Conservation (phyloP, 139 green algal genomes). For the Spirogloea muscicola region DNA sequence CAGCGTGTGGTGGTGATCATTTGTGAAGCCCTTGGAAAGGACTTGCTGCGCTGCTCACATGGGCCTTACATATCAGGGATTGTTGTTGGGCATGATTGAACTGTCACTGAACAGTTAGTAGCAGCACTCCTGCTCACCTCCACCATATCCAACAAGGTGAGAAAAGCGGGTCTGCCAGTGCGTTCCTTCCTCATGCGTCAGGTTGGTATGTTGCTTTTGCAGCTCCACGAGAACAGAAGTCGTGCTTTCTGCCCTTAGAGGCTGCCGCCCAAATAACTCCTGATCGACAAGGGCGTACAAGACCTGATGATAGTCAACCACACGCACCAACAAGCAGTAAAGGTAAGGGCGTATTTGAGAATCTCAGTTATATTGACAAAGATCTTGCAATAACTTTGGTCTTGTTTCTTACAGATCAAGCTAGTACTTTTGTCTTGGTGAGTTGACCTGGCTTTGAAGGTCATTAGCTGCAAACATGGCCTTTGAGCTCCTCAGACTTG, state of each 20-base stretch:
- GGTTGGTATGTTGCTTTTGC: conserved; percentile 29
- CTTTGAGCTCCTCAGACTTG: conserved; percentile 27
- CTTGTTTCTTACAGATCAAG: not conserved
- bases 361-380: not conserved
- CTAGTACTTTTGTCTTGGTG: not conserved
- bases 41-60: too few relatives aligned
- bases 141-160: conserved; percentile 77
- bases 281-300: conserved; percentile 52
- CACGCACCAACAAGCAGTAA: not conserved
- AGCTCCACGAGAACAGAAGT: conserved; percentile 20
- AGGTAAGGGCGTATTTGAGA: not conserved
- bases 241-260: conserved; percentile 16
- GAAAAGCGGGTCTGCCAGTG: conserved; percentile 59
- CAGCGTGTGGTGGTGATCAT: too few relatives aligned
- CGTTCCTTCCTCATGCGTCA: conserved; percentile 42
- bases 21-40: too few relatives aligned
- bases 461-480: conserved; percentile 59
- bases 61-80: too few relatives aligned
- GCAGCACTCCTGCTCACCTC: conserved; percentile 14
- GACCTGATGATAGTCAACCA: conserved; percentile 27
- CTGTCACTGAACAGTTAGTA: too few relatives aligned
- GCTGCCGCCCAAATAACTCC: conserved; percentile 54
- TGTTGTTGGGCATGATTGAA: not conserved
- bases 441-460: conserved; percentile 59
- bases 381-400: not conserved